Conservation (phyloP, 495 filamentous ascomycete species). For the Xylaria castorea region DNA sequence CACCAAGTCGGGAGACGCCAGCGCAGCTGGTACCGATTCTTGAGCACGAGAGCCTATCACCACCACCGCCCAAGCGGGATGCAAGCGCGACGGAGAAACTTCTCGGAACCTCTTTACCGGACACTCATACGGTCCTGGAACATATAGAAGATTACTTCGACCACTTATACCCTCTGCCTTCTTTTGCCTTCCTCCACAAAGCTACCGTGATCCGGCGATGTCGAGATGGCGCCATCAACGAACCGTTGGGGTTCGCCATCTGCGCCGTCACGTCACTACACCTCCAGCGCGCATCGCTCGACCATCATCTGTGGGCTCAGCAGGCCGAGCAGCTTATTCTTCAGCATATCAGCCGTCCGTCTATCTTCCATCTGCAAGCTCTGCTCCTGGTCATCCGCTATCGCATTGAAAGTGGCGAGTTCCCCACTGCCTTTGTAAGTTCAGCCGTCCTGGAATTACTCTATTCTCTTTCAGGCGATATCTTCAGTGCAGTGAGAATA, state of each 20-base stretch:
- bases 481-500: not conserved
- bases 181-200: slow-evolving; percentile 40
- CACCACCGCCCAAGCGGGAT: not conserved
- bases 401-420: slow-evolving; percentile 37
- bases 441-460: not conserved
- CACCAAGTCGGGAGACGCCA: slow-evolving; percentile 6
- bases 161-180: slow-evolving; percentile 40
- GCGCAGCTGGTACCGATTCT: not conserved
- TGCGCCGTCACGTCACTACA: slow-evolving; percentile 40
- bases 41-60: not conserved
- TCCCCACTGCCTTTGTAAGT: slow-evolving; percentile 37
- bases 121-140: slow-evolving; percentile 20
- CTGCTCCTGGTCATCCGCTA: slow-evolving; percentile 41
- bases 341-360: slow-evolving; percentile 37
- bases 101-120: slow-evolving; percentile 6
- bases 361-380: slow-evolving; percentile 41
- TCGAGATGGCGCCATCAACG: slow-evolving; percentile 33
- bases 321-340: slow-evolving; percentile 39
- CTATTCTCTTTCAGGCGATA: not conserved
- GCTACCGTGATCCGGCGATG: slow-evolving; percentile 36
- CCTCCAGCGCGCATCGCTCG: slow-evolving; percentile 32
- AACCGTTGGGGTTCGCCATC: slow-evolving; percentile 35
- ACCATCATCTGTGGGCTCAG: slow-evolving; percentile 35
- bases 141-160: slow-evolving; percentile 40
- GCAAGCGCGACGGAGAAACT: slow-evolving; percentile 17